A percentile compares a stretch with the other conserved stretches of the same genome.
Conservation (phyloP, 2,329 filamentous ascomycete genomes). For the Colletotrichum sp. region DNA sequence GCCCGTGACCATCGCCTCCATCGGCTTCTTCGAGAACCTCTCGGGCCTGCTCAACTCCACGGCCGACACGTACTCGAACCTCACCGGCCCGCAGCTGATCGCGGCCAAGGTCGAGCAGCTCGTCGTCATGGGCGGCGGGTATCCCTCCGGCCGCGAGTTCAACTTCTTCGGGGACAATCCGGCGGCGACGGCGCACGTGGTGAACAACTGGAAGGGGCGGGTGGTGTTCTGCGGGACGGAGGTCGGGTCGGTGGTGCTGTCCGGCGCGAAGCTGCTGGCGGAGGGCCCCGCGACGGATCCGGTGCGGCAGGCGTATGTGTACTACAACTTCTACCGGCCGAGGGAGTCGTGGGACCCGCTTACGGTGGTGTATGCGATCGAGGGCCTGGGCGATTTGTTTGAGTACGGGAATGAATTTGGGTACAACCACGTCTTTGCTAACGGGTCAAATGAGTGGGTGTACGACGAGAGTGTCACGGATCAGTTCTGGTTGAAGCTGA, state of each 20-base stretch:
- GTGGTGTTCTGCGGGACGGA: conserved; percentile 49
- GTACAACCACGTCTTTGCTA: conserved; percentile 42
- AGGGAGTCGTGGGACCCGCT: conserved; percentile 48
- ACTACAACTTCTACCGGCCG: conserved; percentile 39
- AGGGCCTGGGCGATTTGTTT: conserved; percentile 39
- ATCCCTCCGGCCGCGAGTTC: conserved; percentile 51
- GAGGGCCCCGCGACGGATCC: conserved; percentile 36
- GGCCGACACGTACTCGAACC: conserved; percentile 40
- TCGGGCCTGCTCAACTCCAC: conserved; percentile 51
- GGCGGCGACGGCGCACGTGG: conserved; percentile 42
- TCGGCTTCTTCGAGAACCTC: conserved; percentile 53
- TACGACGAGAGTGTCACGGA: conserved; percentile 36
- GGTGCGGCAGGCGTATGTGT: conserved; percentile 42
- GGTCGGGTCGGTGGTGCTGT: conserved; percentile 44
- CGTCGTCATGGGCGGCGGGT: conserved; percentile 57
- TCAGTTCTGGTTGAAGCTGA: conserved; percentile 45
- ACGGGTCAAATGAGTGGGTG: conserved; percentile 50
- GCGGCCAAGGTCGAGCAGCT: conserved; percentile 50
- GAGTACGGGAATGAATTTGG: conserved; percentile 41
- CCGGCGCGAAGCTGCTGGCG: conserved; percentile 40
- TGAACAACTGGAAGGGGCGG: conserved; percentile 47
- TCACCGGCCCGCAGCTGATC: conserved; percentile 46
- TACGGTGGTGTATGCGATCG: conserved; percentile 43
- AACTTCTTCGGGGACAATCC: conserved; percentile 53
- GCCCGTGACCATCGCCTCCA: conserved; percentile 49